A percentile compares a stretch with the other conserved stretches of the same genome.
These are phyloP conservation scores for Earliella scabrosa DNA, from an alignment of 1,284 basidiomycete species.

Conservation along the genomic window DNA sequence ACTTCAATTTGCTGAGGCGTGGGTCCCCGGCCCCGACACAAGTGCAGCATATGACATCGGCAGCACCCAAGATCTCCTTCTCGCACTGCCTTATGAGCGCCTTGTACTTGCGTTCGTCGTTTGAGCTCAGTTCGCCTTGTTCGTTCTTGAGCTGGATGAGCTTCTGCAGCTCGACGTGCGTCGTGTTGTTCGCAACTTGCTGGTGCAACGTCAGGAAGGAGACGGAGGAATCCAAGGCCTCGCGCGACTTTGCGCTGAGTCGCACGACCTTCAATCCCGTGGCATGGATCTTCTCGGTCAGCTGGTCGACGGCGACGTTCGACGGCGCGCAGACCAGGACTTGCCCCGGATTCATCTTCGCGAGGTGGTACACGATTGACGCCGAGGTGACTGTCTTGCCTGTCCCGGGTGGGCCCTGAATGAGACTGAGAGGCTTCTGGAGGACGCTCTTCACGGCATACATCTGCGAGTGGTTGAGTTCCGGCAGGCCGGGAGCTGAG, in stretches of 20 bases:
- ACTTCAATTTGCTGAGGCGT: slow-evolving; percentile 94
- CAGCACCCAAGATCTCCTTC: slow-evolving; percentile 93
- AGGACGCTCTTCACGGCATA: slow-evolving; percentile 98
- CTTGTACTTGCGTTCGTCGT: slow-evolving; percentile 98
- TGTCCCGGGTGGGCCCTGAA: slow-evolving; percentile 98
- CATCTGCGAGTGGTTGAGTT: slow-evolving; percentile 99
- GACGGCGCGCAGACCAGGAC: slow-evolving; percentile 99
- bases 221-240: slow-evolving; percentile 94
- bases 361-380: slow-evolving; percentile 97
- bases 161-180: slow-evolving; percentile 95
- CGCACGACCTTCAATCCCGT: slow-evolving; percentile 98
- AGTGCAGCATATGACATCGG: slow-evolving; percentile 98
- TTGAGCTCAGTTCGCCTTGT: slow-evolving; percentile 95
- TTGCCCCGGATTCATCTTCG: slow-evolving; percentile 99
- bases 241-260: slow-evolving; percentile 96
- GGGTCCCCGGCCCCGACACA: slow-evolving; percentile 99
- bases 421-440: slow-evolving; percentile 97
- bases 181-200: slow-evolving; percentile 95
- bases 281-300: slow-evolving; percentile 97
- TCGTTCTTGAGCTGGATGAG: slow-evolving; percentile 97
- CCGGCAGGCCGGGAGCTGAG: slow-evolving; percentile 95
- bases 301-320: slow-evolving; percentile 98
- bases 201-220: slow-evolving; percentile 95
- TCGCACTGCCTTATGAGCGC: slow-evolving; percentile 93
- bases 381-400: slow-evolving; percentile 99